A percentile compares a stretch with the other conserved stretches of the same genome.
Conservation (phyloP, 2,329 filamentous ascomycete species). For the Mycosphaerelloides madeirae region DNA sequence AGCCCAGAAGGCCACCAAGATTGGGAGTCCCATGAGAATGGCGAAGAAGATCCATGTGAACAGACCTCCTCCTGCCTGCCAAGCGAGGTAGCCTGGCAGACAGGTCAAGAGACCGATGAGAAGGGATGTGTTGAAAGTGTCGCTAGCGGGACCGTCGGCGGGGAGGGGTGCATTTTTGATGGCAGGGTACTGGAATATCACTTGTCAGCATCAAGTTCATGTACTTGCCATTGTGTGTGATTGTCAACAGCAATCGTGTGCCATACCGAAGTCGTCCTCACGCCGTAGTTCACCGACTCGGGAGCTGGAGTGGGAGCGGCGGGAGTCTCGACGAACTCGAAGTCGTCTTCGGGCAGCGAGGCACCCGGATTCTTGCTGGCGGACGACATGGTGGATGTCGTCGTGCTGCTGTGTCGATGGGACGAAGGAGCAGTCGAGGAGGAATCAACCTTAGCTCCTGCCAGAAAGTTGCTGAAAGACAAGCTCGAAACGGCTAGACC, state of each 20-base stretch:
- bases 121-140: conserved; percentile 79
- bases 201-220: conserved; percentile 10
- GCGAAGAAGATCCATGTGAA: conserved; percentile 86
- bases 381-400: background rate
- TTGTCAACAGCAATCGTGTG: background rate
- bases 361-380: conserved; percentile 16
- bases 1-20: conserved; percentile 79
- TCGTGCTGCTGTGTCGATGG: background rate
- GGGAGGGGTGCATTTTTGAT: conserved; percentile 95
- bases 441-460: too few relatives aligned
- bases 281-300: conserved; percentile 54
- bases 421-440: too few relatives aligned
- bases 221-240: background rate
- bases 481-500: too few relatives aligned
- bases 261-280: conserved; percentile 55
- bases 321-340: conserved; percentile 65
- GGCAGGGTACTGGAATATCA: conserved; percentile 60
- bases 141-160: conserved; percentile 77
- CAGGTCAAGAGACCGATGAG: conserved; percentile 65
- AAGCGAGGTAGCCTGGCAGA: conserved; percentile 75
- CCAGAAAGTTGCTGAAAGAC: too few relatives aligned
- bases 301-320: conserved; percentile 49
- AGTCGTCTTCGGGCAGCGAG: conserved; percentile 47
- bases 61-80: conserved; percentile 76
- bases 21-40: conserved; percentile 70